Evolutionary conservation across 805 yeast genomes (phyloP).

Genomic region (Nakazawaea sp.): DNA sequence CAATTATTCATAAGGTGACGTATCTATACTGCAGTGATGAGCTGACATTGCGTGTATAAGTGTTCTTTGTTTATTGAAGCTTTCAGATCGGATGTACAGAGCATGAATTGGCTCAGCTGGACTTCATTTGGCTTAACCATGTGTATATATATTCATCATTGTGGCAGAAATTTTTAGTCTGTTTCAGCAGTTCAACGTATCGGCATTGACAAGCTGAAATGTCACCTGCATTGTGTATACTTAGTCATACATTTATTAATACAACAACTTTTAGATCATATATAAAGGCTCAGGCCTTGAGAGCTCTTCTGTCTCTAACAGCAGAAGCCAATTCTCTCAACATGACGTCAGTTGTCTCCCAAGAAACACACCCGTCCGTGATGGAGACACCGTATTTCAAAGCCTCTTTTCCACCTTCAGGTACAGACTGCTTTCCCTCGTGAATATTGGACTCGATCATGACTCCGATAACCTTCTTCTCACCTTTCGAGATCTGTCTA

Average conservation of each 20-base stretch:
- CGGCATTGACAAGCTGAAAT: too few species aligned
- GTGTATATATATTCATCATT: too few species aligned
- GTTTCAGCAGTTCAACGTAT: too few species aligned
- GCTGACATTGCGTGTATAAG: neutral
- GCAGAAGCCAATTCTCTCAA: slow-evolving; percentile 75
- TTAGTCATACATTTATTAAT: neutral
- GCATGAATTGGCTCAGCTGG: too few species aligned
- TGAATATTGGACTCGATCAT: slow-evolving; percentile 92
- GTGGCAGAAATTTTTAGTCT: too few species aligned
- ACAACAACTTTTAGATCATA: neutral
- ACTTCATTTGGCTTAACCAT: too few species aligned
- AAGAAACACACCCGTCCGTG: slow-evolving; percentile 93
- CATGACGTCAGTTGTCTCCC: slow-evolving; percentile 84
- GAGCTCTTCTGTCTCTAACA: slow-evolving; percentile 70
- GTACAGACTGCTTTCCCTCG: slow-evolving; percentile 87
- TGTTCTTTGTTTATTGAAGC: too few species aligned
- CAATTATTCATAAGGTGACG: too few species aligned
- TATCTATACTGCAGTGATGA: neutral
- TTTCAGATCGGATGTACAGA: too few species aligned
- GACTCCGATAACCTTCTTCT: slow-evolving; percentile 75
- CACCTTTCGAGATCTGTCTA: slow-evolving; percentile 77
- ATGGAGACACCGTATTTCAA: slow-evolving; percentile 91
- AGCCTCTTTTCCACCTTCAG: slow-evolving; percentile 44
- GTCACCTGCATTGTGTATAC: neutral
- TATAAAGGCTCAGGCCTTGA: slow-evolving; percentile 11